Conservation (phyloP, 768 basidiomycete genomes). For the Astraeus odoratus region DNA sequence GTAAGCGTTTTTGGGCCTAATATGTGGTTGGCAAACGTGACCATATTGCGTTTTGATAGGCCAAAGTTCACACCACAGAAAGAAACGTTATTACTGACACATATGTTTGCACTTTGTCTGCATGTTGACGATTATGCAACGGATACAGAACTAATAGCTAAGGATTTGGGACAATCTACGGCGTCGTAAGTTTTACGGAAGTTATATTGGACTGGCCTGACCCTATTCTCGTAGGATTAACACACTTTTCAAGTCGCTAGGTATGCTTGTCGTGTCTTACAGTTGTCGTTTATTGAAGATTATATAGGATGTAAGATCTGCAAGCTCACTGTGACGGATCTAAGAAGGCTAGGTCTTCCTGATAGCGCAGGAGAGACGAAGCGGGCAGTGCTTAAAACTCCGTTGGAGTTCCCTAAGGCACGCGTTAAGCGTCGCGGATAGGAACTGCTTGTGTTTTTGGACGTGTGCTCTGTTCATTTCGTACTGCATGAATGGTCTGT, state of each 20-base stretch:
- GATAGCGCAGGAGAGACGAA: conserved; percentile 56
- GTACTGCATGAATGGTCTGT: neutral
- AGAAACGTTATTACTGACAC: conserved; percentile 65
- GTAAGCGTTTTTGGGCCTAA: conserved; percentile 32
- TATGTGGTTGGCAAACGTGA: neutral
- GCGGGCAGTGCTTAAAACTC: conserved; percentile 67
- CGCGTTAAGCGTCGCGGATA: conserved; percentile 27
- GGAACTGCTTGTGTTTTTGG: neutral
- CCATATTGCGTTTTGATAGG: conserved; percentile 18
- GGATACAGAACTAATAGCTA: conserved; percentile 59
- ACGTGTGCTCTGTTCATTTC: neutral
- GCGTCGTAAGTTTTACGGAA: conserved; percentile 47
- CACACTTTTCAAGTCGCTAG: conserved; percentile 69
- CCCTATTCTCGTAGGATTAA: conserved; percentile 41
- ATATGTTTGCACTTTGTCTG: conserved; percentile 78
- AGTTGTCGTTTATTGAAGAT: conserved; percentile 1
- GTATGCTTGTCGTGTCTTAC: conserved; percentile 27
- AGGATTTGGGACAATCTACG: conserved; percentile 62
- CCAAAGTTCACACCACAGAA: conserved; percentile 57
- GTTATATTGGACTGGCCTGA: conserved; percentile 2
- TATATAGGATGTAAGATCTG: conserved; percentile 64
- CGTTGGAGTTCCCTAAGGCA: conserved; percentile 77
- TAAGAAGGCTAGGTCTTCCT: conserved; percentile 62
- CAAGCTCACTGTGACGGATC: conserved; percentile 50
- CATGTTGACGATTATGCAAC: conserved; percentile 72